Conservation (phyloP, 176 grass and related monocot genomes). For the Carex pumila region DNA sequence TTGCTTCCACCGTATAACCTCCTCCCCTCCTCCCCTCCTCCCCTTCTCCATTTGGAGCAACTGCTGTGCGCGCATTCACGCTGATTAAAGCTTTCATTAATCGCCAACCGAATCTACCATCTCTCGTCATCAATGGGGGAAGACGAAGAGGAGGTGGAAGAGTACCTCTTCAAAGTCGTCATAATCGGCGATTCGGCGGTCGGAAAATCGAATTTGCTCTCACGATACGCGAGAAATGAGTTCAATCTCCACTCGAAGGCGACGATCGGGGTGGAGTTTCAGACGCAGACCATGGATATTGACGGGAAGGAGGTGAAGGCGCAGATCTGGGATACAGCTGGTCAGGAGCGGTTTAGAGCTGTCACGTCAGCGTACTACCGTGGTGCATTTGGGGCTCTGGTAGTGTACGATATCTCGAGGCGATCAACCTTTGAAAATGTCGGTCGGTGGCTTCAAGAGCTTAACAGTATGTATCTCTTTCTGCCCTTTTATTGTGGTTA, state of each 20-base stretch:
- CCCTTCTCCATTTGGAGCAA: not conserved
- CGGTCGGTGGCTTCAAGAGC: conserved; percentile 24
- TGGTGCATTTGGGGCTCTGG: conserved; percentile 17
- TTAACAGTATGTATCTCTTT: conserved; percentile 21
- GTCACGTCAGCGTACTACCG: conserved; percentile 22
- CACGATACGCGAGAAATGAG: conserved; percentile 16
- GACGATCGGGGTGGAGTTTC: conserved; percentile 18
- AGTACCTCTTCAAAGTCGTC: conserved; percentile 23
- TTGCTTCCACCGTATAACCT: not conserved
- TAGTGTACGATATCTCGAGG: conserved; percentile 21
- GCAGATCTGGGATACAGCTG: conserved; percentile 27
- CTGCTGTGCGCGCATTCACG: not conserved
- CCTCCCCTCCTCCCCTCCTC: not conserved
- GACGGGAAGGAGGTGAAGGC: conserved; percentile 24
- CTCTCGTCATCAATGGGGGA: conserved; percentile 8
- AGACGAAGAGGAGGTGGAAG: conserved; percentile 21
- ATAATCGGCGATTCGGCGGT: conserved; percentile 23
- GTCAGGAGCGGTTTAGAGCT: conserved; percentile 10
- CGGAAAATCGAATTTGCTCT: conserved; percentile 16
- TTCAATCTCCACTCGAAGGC: conserved; percentile 26
- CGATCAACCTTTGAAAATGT: conserved; percentile 22
- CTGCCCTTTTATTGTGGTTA: not conserved
- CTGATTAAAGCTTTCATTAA: not conserved
- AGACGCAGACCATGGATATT: conserved; percentile 26
- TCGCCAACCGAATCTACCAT: not conserved